Conservation (phyloP, 2,329 filamentous ascomycete species). For the Colletotrichum plurivorum region DNA sequence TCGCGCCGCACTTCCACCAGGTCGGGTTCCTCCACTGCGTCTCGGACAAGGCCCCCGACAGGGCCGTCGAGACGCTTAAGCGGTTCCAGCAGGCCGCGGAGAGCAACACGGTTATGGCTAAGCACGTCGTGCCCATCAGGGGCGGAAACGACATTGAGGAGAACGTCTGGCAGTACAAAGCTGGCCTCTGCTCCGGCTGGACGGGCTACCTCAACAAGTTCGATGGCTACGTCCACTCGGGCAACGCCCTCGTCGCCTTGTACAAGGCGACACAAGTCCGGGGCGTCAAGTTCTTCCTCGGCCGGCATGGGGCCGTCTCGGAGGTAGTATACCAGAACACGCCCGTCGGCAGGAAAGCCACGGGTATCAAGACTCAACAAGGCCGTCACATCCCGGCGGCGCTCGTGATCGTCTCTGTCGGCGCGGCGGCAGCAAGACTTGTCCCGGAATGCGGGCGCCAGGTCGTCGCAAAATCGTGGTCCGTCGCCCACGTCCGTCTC, state of each 20-base stretch:
- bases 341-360: not conserved
- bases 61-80: conserved; percentile 61
- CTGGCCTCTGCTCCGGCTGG: conserved; percentile 65
- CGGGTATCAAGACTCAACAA: conserved; percentile 20
- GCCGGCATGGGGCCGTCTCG: conserved; percentile 46
- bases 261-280: conserved; percentile 56
- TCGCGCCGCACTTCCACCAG: conserved; percentile 64
- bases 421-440: conserved; percentile 63
- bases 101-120: conserved; percentile 49
- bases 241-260: conserved; percentile 63
- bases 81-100: conserved; percentile 57
- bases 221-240: conserved; percentile 70
- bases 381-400: conserved; percentile 39
- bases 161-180: conserved; percentile 61
- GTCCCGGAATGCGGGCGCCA: conserved; percentile 63
- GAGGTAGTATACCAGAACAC: conserved; percentile 45
- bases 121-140: conserved; percentile 47
- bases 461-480: conserved; percentile 70
- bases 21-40: conserved; percentile 61
- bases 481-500: conserved; percentile 71
- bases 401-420: conserved; percentile 65
- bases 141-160: conserved; percentile 56
- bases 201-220: conserved; percentile 71
- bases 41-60: conserved; percentile 61
- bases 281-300: conserved; percentile 56